A percentile compares a stretch with the other conserved stretches of the same genome.
Conservation (phyloP, 305 asterid species). For the Caryopteris hybrid region DNA sequence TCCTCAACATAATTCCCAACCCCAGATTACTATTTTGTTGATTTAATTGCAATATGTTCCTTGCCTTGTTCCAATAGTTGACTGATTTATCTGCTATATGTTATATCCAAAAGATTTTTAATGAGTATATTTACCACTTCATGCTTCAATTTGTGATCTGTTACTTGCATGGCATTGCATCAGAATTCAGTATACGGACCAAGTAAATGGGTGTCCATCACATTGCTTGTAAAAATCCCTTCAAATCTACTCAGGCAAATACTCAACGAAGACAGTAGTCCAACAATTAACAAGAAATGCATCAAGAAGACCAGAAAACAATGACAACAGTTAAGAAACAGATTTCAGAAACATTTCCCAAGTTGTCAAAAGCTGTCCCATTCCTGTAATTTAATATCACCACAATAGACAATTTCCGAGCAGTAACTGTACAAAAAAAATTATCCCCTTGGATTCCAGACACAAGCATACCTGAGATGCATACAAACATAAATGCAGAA, state of each 20-base stretch:
- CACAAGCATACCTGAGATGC: neutral
- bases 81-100: neutral
- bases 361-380: neutral
- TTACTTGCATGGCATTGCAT: neutral
- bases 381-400: neutral
- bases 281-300: neutral
- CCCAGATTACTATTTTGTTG: neutral
- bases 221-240: neutral
- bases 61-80: neutral
- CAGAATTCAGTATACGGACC: neutral
- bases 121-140: neutral
- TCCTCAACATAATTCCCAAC: neutral
- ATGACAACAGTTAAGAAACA: neutral
- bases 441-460: constrained; percentile 2
- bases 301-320: neutral
- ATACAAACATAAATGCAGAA: neutral
- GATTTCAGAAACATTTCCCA: neutral
- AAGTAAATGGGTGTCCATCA: neutral
- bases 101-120: neutral
- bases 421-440: neutral
- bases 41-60: neutral
- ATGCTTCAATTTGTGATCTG: neutral
- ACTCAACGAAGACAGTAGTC: neutral
- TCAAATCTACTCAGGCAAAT: neutral
- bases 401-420: neutral